Evolutionary conservation across 495 filamentous ascomycete genomes (phyloP), one percentile per base, ranked within the genome.

Genomic region (Apodospora peruviana): DNA sequence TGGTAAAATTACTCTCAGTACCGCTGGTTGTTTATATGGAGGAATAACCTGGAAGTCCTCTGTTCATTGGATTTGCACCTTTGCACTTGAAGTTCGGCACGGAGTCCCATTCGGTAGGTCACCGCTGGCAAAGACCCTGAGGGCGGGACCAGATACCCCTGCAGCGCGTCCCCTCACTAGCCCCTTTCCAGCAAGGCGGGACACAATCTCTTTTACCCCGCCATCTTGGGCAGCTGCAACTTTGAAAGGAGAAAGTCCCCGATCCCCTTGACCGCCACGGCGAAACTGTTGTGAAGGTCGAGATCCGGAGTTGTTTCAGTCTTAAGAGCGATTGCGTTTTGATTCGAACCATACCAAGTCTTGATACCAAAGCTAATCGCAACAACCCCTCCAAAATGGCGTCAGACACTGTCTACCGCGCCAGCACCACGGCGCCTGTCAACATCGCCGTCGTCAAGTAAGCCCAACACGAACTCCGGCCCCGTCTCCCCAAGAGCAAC

Each of bases 381-480:
- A 7, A 35, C 32, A 35, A n/a, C 32, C n/a, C n/a, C n/a, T n/a
- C n/a, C 16, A 47, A 7, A 25, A 82, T 82, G 79, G 63, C 74
- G 20, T 70, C 75, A 35, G 63, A 61, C 19, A 72, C 67, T 45
- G 67, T 97, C 60, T 90, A 91, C 75, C 84, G 87, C 60, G 90
- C 94, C 43, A 95, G 86, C 72, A 96, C 91, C 39, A 96, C 90
- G 27, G 93, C 93, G 20, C 93, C 93, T 14, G 93, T 99, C 57
- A 99, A 99, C 75, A 99, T 99, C 61, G 93, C 93, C 47, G 93
- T 99, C 29, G 91, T 99, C 67, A 99, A 99, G 88, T 93, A 75
- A 47, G 75, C 24, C 16, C n/a, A n/a, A n/a, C n/a, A n/a, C n/a
- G n/a, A n/a, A n/a, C n/a, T n/a, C n/a, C n/a, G n/a, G n/a, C n/a